A percentile compares a stretch with the other conserved stretches of the same genome.
phyloP scores from a whole-genome alignment of 306 rosid genomes.

The Ceratonia siliqua region DNA sequence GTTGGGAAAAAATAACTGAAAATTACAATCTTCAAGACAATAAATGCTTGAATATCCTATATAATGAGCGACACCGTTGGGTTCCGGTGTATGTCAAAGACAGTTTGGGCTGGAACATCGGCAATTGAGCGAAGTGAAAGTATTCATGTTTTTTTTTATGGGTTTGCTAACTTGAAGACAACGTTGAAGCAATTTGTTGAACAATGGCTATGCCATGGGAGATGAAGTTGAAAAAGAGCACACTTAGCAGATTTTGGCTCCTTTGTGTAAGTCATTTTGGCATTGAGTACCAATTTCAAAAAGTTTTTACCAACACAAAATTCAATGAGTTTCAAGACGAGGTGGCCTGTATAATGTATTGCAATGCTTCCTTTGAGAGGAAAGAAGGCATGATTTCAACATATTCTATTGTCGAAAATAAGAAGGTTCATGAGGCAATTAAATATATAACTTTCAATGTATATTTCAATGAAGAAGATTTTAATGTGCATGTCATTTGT shows the following conservation, averaged over 20 bases:
- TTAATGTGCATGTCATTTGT: constrained; percentile 23
- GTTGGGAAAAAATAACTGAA: background rate
- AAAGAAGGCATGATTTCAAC: constrained; percentile 26
- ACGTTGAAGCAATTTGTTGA: constrained; percentile 4
- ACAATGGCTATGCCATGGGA: background rate
- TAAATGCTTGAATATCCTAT: constrained; percentile 4
- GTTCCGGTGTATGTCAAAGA: background rate
- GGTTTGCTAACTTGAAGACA: background rate
- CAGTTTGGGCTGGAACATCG: constrained; percentile 20
- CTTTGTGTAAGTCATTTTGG: constrained; percentile 10
- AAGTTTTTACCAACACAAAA: constrained; percentile 3
- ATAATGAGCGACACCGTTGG: background rate
- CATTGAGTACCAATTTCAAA: constrained; percentile 21
- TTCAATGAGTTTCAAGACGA: constrained; percentile 22
- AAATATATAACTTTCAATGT: constrained; percentile 19
- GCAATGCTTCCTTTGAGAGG: constrained; percentile 28
- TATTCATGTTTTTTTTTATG: constrained; percentile 15
- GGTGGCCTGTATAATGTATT: constrained; percentile 16
- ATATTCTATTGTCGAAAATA: constrained; percentile 25
- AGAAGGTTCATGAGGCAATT: constrained; percentile 1
- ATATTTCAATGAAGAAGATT: constrained; percentile 21
- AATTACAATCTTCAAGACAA: constrained; percentile 17
- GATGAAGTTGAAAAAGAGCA: constrained; percentile 16
- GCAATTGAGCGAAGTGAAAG: background rate
- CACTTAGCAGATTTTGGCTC: constrained; percentile 22